phyloP scores from a whole-genome alignment of 306 rosid genomes.

The Prunus armeniaca region DNA sequence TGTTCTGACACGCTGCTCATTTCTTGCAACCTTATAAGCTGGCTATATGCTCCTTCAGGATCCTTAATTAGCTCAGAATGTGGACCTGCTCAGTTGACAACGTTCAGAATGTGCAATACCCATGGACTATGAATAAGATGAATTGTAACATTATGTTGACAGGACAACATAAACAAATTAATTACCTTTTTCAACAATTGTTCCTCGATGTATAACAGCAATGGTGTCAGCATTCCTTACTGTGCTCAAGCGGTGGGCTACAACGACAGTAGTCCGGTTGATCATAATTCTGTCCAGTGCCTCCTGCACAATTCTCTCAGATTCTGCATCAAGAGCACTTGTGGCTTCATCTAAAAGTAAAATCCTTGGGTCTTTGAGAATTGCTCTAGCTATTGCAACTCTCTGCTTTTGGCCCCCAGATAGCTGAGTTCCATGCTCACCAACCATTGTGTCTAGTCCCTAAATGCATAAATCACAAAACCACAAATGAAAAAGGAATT shows the following conservation, averaged over 20 bases:
- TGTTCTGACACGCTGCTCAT: constrained; percentile 16
- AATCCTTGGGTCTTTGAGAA: constrained; percentile 63
- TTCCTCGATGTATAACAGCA: constrained; percentile 65
- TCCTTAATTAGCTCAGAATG: constrained; percentile 52
- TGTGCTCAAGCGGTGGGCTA: constrained; percentile 71
- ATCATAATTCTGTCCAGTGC: constrained; percentile 62
- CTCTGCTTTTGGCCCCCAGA: constrained; percentile 67
- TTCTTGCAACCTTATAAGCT: constrained; percentile 62
- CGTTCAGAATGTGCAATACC: neutral
- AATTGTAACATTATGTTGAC: neutral
- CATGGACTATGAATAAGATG: neutral
- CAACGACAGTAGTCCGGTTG: constrained; percentile 61
- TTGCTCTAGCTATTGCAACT: constrained; percentile 63
- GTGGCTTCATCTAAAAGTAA: constrained; percentile 73
- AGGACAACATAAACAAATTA: neutral
- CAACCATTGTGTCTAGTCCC: constrained; percentile 77
- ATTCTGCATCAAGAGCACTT: constrained; percentile 70
- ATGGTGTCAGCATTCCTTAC: constrained; percentile 54
- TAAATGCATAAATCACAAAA: neutral
- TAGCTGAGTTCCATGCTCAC: constrained; percentile 76
- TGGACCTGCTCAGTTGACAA: constrained; percentile 43
- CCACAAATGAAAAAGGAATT: neutral
- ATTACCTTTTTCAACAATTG: constrained; percentile 68
- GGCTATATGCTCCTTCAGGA: constrained; percentile 65
- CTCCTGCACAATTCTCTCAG: constrained; percentile 67